phyloP scores from a whole-genome alignment of 306 rosid species.

The Benincasa hispida region DNA sequence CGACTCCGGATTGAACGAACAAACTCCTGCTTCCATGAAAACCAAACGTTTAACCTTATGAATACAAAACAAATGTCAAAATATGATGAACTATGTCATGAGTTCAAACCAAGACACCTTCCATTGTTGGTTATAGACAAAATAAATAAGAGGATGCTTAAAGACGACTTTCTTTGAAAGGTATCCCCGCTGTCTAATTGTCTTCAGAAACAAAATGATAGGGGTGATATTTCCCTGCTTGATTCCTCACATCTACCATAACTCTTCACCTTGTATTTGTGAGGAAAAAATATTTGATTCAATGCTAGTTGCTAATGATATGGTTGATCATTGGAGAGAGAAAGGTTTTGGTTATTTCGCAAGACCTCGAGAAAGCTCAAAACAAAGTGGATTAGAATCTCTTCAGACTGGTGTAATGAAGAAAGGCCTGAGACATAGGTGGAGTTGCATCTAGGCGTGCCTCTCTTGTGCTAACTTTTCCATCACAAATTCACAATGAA shows the following conservation, averaged over 20 bases:
- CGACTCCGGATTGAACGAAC: constrained; percentile 58
- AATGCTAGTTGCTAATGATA: too few species aligned
- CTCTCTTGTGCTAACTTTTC: too few species aligned
- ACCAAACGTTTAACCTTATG: constrained; percentile 13
- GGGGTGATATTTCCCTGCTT: neutral
- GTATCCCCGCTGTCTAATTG: neutral
- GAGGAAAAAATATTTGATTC: neutral
- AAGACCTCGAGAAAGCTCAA: too few species aligned
- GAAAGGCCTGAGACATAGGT: too few species aligned
- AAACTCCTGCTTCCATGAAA: constrained; percentile 47
- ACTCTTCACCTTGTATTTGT: neutral
- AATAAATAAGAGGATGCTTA: neutral
- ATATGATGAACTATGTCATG: neutral
- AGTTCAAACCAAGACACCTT: neutral
- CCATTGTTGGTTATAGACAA: neutral
- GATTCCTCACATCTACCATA: neutral
- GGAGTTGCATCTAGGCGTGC: too few species aligned
- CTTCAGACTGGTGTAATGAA: too few species aligned
- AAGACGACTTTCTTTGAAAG: neutral
- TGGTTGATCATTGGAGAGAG: too few species aligned
- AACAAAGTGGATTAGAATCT: too few species aligned
- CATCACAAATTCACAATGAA: too few species aligned
- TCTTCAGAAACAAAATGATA: neutral
- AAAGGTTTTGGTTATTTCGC: too few species aligned
- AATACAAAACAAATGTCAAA: constrained; percentile 3